Evolutionary conservation across 2,329 filamentous ascomycete genomes (phyloP).

Genomic region (Fusarium floridanum): DNA sequence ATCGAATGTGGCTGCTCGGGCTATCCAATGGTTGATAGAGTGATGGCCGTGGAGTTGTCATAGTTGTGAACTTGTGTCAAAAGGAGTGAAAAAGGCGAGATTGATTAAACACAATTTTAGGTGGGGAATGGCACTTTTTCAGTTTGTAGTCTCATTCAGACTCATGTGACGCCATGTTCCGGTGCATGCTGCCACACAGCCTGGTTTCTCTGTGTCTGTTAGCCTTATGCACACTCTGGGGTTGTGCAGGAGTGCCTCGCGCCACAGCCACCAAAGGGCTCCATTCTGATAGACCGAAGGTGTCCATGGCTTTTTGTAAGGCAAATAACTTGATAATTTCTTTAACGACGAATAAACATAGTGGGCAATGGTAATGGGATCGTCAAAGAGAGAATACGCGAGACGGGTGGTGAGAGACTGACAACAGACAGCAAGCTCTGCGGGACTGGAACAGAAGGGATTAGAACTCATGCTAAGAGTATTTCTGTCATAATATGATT

Average conservation of each 20-base stretch:
- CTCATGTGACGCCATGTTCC: not conserved
- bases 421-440: too few species aligned
- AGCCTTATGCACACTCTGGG: not conserved
- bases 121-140: not conserved
- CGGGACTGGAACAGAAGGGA: not conserved
- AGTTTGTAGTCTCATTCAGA: not conserved
- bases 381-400: not conserved
- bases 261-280: not conserved
- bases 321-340: not conserved
- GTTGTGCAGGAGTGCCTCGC: not conserved
- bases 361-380: not conserved
- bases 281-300: not conserved
- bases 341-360: fast-evolving
- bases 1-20: not conserved
- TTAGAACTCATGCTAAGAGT: not conserved
- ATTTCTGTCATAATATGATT: not conserved
- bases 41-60: not conserved
- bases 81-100: not conserved
- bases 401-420: too few species aligned
- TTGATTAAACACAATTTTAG: not conserved
- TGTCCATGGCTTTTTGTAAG: not conserved
- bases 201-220: not conserved
- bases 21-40: not conserved
- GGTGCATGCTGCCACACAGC: not conserved
- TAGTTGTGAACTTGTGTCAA: not conserved